A percentile compares a stretch with the other conserved stretches of the same genome.
These are phyloP conservation scores for Botrytis paeoniae DNA, from an alignment of 2,329 filamentous ascomycete species.

Conservation along the genomic window DNA sequence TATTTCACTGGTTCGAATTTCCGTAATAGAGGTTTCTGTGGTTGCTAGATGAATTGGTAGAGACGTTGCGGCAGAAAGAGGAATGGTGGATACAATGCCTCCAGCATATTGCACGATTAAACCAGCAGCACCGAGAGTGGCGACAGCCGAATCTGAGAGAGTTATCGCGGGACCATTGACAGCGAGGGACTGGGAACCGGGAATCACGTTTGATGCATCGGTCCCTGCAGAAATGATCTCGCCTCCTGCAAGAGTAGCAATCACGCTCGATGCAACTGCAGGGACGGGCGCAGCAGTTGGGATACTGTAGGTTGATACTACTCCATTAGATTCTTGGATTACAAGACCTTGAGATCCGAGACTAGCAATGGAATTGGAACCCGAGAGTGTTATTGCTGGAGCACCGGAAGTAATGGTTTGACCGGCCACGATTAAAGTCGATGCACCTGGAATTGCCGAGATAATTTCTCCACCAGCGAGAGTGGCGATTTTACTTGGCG, in stretches of 20 bases:
- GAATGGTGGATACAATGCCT: constrained; percentile 21
- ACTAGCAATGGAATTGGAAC: constrained; percentile 14
- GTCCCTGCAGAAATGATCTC: background rate
- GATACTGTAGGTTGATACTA: constrained; percentile 18
- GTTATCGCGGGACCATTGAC: constrained; percentile 18
- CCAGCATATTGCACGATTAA: constrained; percentile 21
- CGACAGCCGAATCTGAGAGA: constrained; percentile 18
- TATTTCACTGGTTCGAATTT: constrained; percentile 2
- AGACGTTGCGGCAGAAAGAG: background rate
- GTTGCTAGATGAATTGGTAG: background rate
- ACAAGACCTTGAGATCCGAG: constrained; percentile 21
- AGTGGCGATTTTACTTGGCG: background rate
- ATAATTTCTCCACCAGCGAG: constrained; percentile 22
- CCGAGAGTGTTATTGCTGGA: constrained; percentile 22
- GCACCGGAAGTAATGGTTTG: constrained; percentile 23
- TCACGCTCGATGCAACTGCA: background rate
- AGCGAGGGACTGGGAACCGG: constrained; percentile 18
- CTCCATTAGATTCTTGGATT: constrained; percentile 23
- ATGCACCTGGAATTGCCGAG: constrained; percentile 23
- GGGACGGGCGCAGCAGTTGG: background rate
- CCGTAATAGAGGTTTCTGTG: background rate
- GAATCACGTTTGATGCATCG: background rate
- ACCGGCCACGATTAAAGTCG: constrained; percentile 19
- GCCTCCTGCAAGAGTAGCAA: constrained; percentile 1
- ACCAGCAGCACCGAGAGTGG: constrained; percentile 18